Conservation (phyloP, 2,329 filamentous ascomycete genomes). For the Cercospora citrullina region DNA sequence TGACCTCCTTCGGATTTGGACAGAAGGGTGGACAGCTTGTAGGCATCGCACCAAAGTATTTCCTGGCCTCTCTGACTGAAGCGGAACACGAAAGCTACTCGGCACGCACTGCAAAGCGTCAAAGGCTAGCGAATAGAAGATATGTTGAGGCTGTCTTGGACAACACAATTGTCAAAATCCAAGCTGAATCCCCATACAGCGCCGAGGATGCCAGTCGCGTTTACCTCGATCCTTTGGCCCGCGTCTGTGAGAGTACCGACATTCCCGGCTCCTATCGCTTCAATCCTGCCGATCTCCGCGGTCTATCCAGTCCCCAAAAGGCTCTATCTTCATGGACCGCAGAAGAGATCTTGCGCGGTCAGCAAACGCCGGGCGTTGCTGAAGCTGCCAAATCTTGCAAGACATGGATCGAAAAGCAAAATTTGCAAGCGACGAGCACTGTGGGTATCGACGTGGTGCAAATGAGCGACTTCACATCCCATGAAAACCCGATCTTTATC, state of each 20-base stretch:
- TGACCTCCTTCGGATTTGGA: neutral
- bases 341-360: neutral
- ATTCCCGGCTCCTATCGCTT: neutral
- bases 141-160: neutral
- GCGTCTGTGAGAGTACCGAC: neutral
- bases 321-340: neutral
- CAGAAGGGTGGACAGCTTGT: neutral
- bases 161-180: neutral
- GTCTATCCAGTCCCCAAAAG: neutral
- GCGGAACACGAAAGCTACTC: neutral
- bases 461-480: neutral
- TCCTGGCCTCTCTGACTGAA: neutral
- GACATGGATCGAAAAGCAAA: neutral
- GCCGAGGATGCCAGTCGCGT: neutral
- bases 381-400: neutral
- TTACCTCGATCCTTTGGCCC: neutral
- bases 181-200: neutral
- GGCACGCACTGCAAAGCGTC: neutral
- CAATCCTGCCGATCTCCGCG: neutral
- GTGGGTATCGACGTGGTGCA: neutral
- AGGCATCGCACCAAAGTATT: neutral
- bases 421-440: neutral
- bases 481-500: neutral
- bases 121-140: neutral
- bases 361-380: neutral